Percentiles rank a stretch among this genome's conserved stretches.
Evolutionary conservation across 768 basidiomycete species (phyloP).

Genomic region (Kwoniella dendrophila): DNA sequence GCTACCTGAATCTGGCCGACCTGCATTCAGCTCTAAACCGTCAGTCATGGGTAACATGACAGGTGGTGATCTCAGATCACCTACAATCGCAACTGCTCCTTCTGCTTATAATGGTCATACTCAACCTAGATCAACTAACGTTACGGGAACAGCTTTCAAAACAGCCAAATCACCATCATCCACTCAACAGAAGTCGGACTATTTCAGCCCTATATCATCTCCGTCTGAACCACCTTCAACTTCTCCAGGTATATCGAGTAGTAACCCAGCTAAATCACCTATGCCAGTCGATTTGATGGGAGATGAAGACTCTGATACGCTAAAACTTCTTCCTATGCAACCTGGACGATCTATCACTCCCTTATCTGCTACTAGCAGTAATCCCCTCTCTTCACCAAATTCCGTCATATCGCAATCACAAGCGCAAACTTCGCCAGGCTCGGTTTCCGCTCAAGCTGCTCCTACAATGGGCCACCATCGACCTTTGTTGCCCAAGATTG

Average conservation of each 20-base stretch:
- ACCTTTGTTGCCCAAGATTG: conserved; percentile 26
- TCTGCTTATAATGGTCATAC: conserved; percentile 14
- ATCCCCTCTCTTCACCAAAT: neutral
- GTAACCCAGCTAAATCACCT: neutral
- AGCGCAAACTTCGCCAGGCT: neutral
- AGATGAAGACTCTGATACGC: conserved; percentile 13
- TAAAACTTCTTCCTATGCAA: conserved; percentile 12
- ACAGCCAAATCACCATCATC: conserved; percentile 15
- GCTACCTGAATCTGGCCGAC: conserved; percentile 22
- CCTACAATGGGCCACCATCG: conserved; percentile 23
- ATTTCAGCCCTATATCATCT: conserved; percentile 21
- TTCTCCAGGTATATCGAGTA: conserved; percentile 1
- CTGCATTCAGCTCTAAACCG: conserved; percentile 18
- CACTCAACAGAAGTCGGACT: conserved; percentile 23
- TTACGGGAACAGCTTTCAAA: conserved; percentile 55
- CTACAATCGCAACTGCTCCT: conserved; percentile 10
- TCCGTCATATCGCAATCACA: conserved; percentile 1
- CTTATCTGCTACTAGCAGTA: neutral
- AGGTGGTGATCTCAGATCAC: conserved; percentile 36
- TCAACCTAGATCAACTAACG: conserved; percentile 53
- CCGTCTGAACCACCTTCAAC: neutral
- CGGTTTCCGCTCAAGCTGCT: neutral
- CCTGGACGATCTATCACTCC: conserved; percentile 15
- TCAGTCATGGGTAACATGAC: conserved; percentile 52
- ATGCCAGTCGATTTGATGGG: conserved; percentile 20